These are phyloP conservation scores for Pleodorina starrii DNA, from an alignment of 139 green algal genomes.

Conservation along the genomic window DNA sequence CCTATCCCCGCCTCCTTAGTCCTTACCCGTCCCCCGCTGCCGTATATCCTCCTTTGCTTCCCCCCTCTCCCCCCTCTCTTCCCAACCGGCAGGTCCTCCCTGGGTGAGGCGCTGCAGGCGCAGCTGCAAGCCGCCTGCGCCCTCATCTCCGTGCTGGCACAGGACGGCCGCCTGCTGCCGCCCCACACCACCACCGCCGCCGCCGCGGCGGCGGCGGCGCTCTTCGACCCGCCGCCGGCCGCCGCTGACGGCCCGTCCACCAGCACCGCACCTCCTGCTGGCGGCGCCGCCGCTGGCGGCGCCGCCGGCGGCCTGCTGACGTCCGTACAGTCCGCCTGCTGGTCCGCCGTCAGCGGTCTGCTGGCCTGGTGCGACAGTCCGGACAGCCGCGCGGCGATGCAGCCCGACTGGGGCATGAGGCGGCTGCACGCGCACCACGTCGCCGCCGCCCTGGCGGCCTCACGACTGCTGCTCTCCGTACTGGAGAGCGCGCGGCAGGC, in stretches of 20 bases:
- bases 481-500: background rate
- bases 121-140: constrained; percentile 30
- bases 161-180: constrained; percentile 11
- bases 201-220: background rate
- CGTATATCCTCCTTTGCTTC: background rate
- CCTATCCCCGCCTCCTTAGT: too few species aligned
- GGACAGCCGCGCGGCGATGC: background rate
- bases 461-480: constrained; percentile 34
- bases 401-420: constrained; percentile 30
- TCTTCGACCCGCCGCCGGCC: background rate
- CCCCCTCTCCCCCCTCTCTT: background rate
- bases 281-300: background rate
- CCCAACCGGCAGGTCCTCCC: background rate
- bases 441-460: constrained; percentile 22
- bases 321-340: background rate
- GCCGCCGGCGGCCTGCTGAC: background rate
- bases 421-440: constrained; percentile 19
- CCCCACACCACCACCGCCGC: background rate
- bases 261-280: background rate
- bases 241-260: background rate
- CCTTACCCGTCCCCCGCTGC: too few species aligned
- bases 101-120: constrained; percentile 31
- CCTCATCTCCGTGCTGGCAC: constrained; percentile 40
- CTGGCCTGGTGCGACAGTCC: constrained; percentile 2
- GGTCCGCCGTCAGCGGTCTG: background rate